These are phyloP conservation scores for Pseudomonodictys pantanalensis DNA, from an alignment of 495 filamentous ascomycete genomes.

Conservation along the genomic window DNA sequence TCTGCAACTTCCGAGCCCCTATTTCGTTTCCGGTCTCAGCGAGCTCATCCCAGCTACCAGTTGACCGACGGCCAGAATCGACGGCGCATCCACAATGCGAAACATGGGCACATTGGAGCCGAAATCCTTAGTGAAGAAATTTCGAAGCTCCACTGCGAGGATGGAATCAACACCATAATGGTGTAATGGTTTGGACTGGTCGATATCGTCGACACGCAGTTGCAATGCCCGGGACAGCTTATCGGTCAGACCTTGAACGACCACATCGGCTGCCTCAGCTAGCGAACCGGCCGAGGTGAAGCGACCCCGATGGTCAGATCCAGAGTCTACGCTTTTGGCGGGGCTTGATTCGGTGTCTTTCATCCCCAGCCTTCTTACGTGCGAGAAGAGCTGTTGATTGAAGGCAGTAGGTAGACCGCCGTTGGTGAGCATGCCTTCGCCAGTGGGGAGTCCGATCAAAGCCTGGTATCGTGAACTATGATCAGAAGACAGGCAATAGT, in stretches of 20 bases:
- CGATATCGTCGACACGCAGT: background rate
- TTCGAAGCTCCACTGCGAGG: background rate
- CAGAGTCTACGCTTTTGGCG: background rate
- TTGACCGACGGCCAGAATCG: no score
- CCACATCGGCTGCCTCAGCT: background rate
- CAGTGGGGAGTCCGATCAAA: background rate
- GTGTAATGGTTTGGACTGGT: background rate
- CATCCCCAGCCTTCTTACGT: no score
- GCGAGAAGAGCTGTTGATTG: no score
- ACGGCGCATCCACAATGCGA: background rate
- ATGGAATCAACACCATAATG: conserved; percentile 3
- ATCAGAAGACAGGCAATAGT: conserved; percentile 1
- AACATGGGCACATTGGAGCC: background rate
- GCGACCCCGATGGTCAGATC: no score
- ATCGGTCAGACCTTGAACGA: background rate
- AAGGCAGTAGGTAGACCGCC: no score
- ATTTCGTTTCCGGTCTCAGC: no score
- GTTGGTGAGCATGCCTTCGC: background rate
- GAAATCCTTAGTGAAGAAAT: background rate
- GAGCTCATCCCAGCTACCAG: no score
- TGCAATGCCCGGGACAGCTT: background rate
- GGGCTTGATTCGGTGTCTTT: no score
- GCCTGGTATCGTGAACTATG: background rate
- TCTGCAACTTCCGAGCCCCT: no score
- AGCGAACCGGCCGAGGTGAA: background rate